Conservation (phyloP, 164 flowering plant genomes). For the Protea cynaroides region DNA sequence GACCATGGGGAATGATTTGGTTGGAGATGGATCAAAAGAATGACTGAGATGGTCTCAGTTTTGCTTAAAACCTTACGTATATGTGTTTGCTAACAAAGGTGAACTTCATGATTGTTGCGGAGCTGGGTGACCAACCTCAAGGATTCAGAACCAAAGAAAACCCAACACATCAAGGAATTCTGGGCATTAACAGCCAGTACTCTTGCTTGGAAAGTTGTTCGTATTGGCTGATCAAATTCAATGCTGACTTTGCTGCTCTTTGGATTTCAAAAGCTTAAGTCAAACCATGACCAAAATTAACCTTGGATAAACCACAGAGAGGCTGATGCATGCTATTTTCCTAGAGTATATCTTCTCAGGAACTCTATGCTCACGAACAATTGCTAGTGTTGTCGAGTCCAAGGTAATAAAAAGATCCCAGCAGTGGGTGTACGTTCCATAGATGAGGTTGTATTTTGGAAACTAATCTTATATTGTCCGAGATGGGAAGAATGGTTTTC, state of each 20-base stretch:
- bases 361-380: neutral
- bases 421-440: neutral
- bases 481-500: neutral
- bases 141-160: neutral
- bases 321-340: neutral
- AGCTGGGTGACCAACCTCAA: neutral
- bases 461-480: neutral
- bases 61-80: neutral
- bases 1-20: constrained; percentile 75
- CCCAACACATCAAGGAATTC: neutral
- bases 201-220: too few species aligned
- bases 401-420: neutral
- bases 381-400: neutral
- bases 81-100: neutral
- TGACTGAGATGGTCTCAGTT: constrained; percentile 16
- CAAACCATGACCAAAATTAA: neutral
- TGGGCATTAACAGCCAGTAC: neutral
- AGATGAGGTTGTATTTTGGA: neutral
- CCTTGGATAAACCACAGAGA: neutral
- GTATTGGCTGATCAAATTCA: too few species aligned
- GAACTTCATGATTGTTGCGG: neutral
- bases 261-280: too few species aligned
- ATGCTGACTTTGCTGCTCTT: too few species aligned
- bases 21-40: constrained; percentile 30
- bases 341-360: neutral